These are phyloP conservation scores for Kalmanozyma brasiliensis DNA, from an alignment of 1,284 basidiomycete species.

Conservation along the genomic window DNA sequence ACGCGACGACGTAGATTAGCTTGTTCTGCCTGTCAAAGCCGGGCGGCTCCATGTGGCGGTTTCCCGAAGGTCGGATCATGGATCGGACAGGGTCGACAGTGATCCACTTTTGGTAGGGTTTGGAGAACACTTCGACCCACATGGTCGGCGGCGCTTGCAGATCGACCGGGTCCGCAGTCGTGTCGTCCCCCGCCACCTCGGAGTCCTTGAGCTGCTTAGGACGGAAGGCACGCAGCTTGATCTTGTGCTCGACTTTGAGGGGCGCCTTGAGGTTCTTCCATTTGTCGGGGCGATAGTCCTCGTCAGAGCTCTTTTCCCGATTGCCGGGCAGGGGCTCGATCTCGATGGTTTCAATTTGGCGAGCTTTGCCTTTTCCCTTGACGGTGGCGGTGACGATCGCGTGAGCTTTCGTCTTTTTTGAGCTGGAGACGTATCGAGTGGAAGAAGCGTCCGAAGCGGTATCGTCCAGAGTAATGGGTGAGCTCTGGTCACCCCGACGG, in stretches of 20 bases:
- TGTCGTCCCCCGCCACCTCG: conserved; percentile 41
- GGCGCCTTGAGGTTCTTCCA: conserved; percentile 49
- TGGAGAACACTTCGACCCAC: conserved; percentile 97
- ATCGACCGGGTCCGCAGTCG: conserved; percentile 66
- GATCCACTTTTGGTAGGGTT: conserved; percentile 89
- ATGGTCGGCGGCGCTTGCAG: conserved; percentile 80
- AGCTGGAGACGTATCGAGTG: background rate
- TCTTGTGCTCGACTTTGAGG: conserved; percentile 48
- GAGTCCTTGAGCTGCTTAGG: conserved; percentile 51
- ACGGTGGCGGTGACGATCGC: conserved; percentile 1
- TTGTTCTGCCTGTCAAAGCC: conserved; percentile 77
- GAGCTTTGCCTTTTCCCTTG: conserved; percentile 36
- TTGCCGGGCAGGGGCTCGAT: conserved; percentile 2
- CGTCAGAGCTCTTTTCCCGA: conserved; percentile 12
- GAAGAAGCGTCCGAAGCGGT: conserved; percentile 27
- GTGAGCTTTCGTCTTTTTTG: background rate
- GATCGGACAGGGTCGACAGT: conserved; percentile 85
- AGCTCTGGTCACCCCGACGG: conserved; percentile 13
- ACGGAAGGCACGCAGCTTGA: conserved; percentile 45
- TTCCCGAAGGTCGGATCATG: conserved; percentile 66
- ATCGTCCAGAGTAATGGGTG: conserved; percentile 25
- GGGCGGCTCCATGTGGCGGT: conserved; percentile 79
- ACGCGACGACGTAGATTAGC: conserved; percentile 90
- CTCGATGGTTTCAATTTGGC: conserved; percentile 12
- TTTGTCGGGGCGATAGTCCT: conserved; percentile 52